Evolutionary conservation across 352 stramenopile genomes (phyloP).

Genomic region (Phytophthora idaei): DNA sequence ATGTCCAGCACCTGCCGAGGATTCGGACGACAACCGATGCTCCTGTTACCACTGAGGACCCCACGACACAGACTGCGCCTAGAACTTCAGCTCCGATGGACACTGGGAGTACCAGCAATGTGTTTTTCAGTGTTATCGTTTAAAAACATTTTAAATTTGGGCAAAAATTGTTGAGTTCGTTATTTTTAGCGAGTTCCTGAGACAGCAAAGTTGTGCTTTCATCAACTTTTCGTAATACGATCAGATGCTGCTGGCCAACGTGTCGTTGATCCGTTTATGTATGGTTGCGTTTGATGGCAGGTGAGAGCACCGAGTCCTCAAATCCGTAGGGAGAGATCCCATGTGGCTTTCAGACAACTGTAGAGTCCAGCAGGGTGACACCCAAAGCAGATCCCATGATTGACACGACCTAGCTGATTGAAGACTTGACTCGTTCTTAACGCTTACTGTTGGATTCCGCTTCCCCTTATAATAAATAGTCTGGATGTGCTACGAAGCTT

Average conservation of each 20-base stretch:
- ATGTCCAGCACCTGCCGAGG: no score
- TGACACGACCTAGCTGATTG: constrained; percentile 4
- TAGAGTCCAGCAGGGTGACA: constrained; percentile 4
- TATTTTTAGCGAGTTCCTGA: no score
- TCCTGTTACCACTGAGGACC: no score
- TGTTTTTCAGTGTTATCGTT: no score
- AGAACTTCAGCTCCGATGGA: no score
- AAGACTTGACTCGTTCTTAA: constrained; percentile 4
- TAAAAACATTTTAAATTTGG: no score
- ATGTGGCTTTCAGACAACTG: constrained; percentile 3
- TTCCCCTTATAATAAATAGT: neutral
- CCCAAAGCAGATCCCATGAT: constrained; percentile 25
- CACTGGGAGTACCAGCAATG: no score
- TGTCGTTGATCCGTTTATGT: constrained; percentile 6
- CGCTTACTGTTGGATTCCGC: neutral
- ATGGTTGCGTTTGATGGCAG: neutral
- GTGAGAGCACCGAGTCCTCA: constrained; percentile 13
- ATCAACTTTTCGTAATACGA: constrained; percentile 10
- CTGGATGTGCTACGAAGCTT: constrained; percentile 9
- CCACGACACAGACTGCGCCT: no score
- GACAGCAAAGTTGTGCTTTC: neutral
- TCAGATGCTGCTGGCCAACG: constrained; percentile 12
- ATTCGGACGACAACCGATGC: no score
- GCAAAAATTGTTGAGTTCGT: no score
- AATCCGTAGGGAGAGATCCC: constrained; percentile 18